Conservation (phyloP, 1,139 yeast genomes). For the Debaryomycetaceae sp. region DNA sequence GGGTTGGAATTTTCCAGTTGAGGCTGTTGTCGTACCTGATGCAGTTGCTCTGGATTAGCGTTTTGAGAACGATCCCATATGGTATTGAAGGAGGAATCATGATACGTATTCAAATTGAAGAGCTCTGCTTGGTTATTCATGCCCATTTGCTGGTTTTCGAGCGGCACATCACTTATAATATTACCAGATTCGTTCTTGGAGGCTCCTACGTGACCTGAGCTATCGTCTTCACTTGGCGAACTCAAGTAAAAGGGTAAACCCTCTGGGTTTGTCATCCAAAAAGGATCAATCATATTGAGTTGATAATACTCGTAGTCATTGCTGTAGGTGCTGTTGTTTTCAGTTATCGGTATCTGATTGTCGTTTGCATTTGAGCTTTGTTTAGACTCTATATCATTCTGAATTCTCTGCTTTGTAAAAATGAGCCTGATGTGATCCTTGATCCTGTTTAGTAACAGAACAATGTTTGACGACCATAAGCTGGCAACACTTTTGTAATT, state of each 20-base stretch:
- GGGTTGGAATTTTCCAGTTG: background rate
- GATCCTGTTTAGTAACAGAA: conserved; percentile 30
- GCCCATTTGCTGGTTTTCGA: background rate
- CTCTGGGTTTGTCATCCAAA: conserved; percentile 43
- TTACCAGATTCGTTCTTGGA: background rate
- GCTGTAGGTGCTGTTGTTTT: conserved; percentile 1
- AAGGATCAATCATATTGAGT: conserved; percentile 38
- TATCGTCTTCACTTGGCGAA: conserved; percentile 31
- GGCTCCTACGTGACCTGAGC: background rate
- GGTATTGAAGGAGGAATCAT: background rate
- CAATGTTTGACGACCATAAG: conserved; percentile 38
- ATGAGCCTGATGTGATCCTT: conserved; percentile 28
- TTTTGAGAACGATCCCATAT: background rate
- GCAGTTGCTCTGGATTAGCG: background rate
- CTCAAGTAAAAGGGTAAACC: conserved; percentile 37
- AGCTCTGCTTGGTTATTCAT: background rate
- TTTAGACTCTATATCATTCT: background rate
- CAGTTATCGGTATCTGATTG: background rate
- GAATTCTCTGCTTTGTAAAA: conserved; percentile 17
- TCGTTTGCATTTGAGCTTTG: background rate
- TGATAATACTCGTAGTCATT: conserved; percentile 15
- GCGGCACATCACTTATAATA: background rate
- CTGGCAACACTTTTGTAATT: conserved; percentile 17
- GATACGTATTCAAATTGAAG: background rate
- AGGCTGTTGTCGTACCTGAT: background rate